These are phyloP conservation scores for Globisporangium polare DNA, from an alignment of 352 stramenopile species.

Conservation along the genomic window DNA sequence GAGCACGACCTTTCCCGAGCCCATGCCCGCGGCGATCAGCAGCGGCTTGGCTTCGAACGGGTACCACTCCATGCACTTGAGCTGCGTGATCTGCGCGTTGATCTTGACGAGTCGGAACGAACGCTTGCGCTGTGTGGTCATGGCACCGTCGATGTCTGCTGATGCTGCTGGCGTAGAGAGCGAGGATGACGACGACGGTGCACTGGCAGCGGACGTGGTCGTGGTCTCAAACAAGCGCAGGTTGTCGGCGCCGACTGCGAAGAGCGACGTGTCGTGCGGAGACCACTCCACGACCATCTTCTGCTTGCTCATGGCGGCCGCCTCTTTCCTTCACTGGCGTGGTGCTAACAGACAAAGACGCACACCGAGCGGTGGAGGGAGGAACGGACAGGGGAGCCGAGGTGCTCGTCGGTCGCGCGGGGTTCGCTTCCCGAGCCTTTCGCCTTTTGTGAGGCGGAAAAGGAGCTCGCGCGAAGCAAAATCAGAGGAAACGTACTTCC, in stretches of 20 bases:
- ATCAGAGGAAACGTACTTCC: background rate
- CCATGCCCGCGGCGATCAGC: slow-evolving; percentile 69
- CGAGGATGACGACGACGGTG: slow-evolving; percentile 6
- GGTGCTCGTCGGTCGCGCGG: background rate
- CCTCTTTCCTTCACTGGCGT: background rate
- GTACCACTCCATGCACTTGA: slow-evolving; percentile 85
- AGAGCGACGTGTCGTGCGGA: slow-evolving; percentile 76
- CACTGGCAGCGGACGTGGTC: slow-evolving; percentile 6
- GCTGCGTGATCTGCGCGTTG: slow-evolving; percentile 65
- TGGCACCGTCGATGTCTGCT: slow-evolving; percentile 4
- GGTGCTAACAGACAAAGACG: background rate
- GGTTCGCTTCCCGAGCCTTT: background rate
- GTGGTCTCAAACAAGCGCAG: slow-evolving; percentile 79
- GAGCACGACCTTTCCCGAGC: slow-evolving; percentile 78
- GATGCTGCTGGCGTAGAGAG: background rate
- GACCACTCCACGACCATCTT: slow-evolving; percentile 80
- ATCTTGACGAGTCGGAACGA: slow-evolving; percentile 82
- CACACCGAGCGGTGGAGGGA: background rate
- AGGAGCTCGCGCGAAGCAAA: background rate
- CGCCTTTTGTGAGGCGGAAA: slow-evolving; percentile 1
- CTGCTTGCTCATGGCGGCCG: slow-evolving; percentile 59
- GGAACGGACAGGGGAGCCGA: background rate
- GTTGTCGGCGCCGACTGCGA: slow-evolving; percentile 78
- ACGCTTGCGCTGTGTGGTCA: slow-evolving; percentile 78
- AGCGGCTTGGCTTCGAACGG: slow-evolving; percentile 70